Percentiles rank a stretch among this genome's conserved stretches.
Conservation (phyloP, 306 rosid species). For the Chamaecrista fasciculata region DNA sequence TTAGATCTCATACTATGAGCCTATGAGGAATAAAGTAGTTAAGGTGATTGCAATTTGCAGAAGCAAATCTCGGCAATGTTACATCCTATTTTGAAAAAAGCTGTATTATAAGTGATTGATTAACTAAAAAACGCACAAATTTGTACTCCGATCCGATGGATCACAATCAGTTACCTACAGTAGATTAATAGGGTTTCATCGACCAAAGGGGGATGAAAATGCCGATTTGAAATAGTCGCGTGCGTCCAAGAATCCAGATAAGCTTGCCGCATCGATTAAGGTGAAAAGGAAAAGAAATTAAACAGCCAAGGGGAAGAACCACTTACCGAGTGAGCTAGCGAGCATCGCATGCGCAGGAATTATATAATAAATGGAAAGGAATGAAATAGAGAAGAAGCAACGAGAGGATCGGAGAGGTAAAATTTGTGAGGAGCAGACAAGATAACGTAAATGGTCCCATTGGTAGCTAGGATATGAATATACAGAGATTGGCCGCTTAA, state of each 20-base stretch:
- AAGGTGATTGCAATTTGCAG: background rate
- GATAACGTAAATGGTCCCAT: conserved; percentile 49
- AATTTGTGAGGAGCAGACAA: conserved; percentile 47
- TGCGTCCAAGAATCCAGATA: conserved; percentile 13
- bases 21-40: too few species aligned
- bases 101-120: background rate
- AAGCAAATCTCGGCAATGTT: background rate
- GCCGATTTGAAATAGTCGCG: background rate
- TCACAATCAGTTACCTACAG: background rate
- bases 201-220: background rate
- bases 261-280: conserved; percentile 28
- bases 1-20: too few species aligned
- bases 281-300: conserved; percentile 11
- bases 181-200: conserved; percentile 31
- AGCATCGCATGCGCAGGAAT: conserved; percentile 39
- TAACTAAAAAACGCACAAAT: background rate
- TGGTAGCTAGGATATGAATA: too few species aligned
- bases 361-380: conserved; percentile 20
- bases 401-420: background rate
- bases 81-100: background rate
- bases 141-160: background rate
- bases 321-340: conserved; percentile 23
- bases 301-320: conserved; percentile 30
- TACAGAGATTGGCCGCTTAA: conserved; percentile 32
- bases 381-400: background rate